Evolutionary conservation across 2,329 filamentous ascomycete species (phyloP), one percentile per base, ranked within the genome.

Genomic region (Clonostachys chloroleuca): DNA sequence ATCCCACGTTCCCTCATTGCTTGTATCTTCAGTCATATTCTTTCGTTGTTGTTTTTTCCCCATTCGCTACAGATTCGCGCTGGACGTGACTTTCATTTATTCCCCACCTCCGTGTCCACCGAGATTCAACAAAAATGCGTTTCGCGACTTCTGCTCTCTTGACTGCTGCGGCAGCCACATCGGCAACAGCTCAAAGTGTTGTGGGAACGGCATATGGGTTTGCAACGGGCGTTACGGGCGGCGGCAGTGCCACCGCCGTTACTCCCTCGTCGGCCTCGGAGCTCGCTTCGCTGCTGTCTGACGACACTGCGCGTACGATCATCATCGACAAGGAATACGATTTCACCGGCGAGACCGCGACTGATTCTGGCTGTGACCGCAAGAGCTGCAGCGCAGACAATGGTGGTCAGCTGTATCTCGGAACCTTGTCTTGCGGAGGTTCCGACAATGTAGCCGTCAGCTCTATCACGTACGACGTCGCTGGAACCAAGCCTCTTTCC

Each of bases 271-370:
- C 69, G 43, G 80, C 63, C 39, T 70, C 64, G 18, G 70, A 86
- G 71, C 74, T 85, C 41, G 74, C 77, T 60, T 72, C 67, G 37
- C 85, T 82, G 65, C 74, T 86, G 6, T 68, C 69, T 9, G 79
- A 83, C 60, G 64, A 62, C 46, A 60, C 67, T 17, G 56, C 81
- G 10, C 74, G 79, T 20, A 74, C 77, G 49, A 84, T 86, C 54
- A 70, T 84, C 47, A 67, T 85, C 33, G 72, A 73, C 58, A 77
- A 80, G 56, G 72, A 70, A 42, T 75, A 75, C 57, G 74, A 80
- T 65, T 84, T 80, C 68, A 74, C 68, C 33, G 72, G 69, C 35
- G 72, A 69, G 9, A 52, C 47, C 7, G 52, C 53, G 9, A 58
- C 56, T 12, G 57, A 45, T 1, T 36, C 56, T 12, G 59, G 59